Evolutionary conservation across 768 basidiomycete species (phyloP).

Genomic region (Russula sp.): DNA sequence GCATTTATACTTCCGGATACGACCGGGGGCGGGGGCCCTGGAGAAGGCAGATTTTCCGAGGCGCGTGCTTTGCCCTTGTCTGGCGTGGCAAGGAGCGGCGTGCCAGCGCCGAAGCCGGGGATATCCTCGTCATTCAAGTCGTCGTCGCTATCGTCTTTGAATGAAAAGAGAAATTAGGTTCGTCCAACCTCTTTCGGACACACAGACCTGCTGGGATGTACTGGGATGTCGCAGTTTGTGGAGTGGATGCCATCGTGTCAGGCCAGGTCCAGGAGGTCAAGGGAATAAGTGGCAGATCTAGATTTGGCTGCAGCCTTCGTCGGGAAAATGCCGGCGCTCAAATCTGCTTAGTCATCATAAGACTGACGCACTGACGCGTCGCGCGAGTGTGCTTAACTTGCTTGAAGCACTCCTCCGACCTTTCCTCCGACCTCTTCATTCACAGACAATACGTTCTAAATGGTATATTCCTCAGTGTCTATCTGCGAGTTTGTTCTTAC

Average conservation of each 20-base stretch:
- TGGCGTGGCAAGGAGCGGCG: slow-evolving; percentile 30
- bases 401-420: slow-evolving; percentile 14
- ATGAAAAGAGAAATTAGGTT: slow-evolving; percentile 21
- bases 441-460: slow-evolving; percentile 4
- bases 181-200: not conserved
- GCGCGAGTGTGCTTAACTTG: slow-evolving; percentile 19
- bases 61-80: slow-evolving; percentile 73
- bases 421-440: not conserved
- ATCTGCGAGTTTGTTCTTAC: not conserved
- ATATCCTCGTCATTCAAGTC: slow-evolving; percentile 78
- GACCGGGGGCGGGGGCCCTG: slow-evolving; percentile 29
- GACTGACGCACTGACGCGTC: slow-evolving; percentile 36
- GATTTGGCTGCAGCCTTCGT: too few species aligned
- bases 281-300: not conserved
- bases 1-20: slow-evolving; percentile 72
- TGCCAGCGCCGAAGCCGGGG: slow-evolving; percentile 59
- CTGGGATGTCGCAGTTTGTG: slow-evolving; percentile 56
- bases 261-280: not conserved
- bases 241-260: slow-evolving; percentile 35
- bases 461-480: slow-evolving; percentile 16
- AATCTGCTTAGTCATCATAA: slow-evolving; percentile 15
- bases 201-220: slow-evolving; percentile 71
- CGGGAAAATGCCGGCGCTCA: not conserved
- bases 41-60: slow-evolving; percentile 44
- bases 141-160: slow-evolving; percentile 58